Base-by-base conservation (phyloP, 805 yeast genomes). In the Lipomyces yamadae region DNA sequence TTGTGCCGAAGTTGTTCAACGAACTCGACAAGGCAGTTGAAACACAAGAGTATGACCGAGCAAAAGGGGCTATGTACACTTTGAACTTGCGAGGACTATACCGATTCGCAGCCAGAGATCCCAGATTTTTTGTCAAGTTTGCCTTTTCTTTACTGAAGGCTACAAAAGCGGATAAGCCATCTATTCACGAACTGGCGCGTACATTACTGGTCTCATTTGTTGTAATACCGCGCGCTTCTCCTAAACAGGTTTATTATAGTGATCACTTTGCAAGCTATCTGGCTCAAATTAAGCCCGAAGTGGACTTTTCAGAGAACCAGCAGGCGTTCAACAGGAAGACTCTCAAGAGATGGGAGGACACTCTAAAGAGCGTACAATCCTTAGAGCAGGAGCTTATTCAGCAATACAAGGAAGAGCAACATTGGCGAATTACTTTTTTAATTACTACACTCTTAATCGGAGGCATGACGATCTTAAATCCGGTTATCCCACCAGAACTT, bases 31-130 rank as follows among this genome's bases (percentile, higher is more conserved):
- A 77, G 15, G 88, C 90, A 0, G 69, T 92, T 3, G 78, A 78
- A 0, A 73, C 76, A 0, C 78, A 82, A 13, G 88, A 88, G 56
- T 80, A 78, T 67, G 87, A 85, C 70, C 79, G 81, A 34, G 83
- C 91, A 30, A 86, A 88, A 67, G 88, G 91, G 55, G 88, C 90
- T 1, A 60, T 72, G 62, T 62, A 58, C 53, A 61, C 71, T 11
- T 62, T 70, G 30, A 53, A 58, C 11, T 15, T 53, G 13, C 63
- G 58, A 24, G 56, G 70, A 2, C 39, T 72, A 15, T 69, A 68
- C 30, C 61, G 70, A 3, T 42, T 67, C 18, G 48, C 61, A 2
- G 60, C 61, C 10, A 58, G 67, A 3, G 65, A 67, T 48, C 64
- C 64, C 4, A 34, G 63, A 32, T 64, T 56, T 45, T 59, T 57